Percentiles rank a stretch among this genome's conserved stretches.
Evolutionary conservation across 2,329 filamentous ascomycete genomes (phyloP).

Genomic region (Pseudocercospora ulei): DNA sequence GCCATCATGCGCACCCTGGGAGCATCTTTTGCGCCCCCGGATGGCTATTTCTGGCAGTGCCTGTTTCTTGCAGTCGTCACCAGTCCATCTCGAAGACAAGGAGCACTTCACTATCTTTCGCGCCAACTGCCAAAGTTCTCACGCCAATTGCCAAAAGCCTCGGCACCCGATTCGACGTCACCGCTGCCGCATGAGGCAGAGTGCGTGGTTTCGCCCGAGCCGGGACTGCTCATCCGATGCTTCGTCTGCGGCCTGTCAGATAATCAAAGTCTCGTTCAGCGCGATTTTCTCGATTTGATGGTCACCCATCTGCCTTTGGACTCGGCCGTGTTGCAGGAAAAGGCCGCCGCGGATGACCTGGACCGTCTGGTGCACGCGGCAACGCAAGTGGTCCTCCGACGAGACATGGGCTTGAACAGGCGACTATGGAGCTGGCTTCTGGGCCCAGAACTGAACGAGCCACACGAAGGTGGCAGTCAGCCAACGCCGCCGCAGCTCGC

Average conservation of each 20-base stretch:
- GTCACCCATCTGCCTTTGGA: slow-evolving; percentile 82
- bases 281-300: slow-evolving; percentile 84
- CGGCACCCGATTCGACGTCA: slow-evolving; percentile 4
- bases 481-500: slow-evolving; percentile 21
- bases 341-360: slow-evolving; percentile 60
- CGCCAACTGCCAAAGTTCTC: slow-evolving; percentile 66
- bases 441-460: slow-evolving; percentile 56
- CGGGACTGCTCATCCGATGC: slow-evolving; percentile 77
- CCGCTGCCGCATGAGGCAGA: slow-evolving; percentile 31
- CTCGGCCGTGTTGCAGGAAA: slow-evolving; percentile 66
- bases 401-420: slow-evolving; percentile 94
- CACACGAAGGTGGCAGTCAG: slow-evolving; percentile 25
- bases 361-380: slow-evolving; percentile 74
- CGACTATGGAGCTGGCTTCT: slow-evolving; percentile 94
- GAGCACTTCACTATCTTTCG: slow-evolving; percentile 75
- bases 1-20: slow-evolving; percentile 71
- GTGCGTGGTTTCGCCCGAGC: slow-evolving; percentile 77
- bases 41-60: slow-evolving; percentile 94
- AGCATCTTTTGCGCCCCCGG: slow-evolving; percentile 46
- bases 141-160: background rate
- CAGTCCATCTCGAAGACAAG: slow-evolving; percentile 70
- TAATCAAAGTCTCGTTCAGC: slow-evolving; percentile 80
- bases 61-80: slow-evolving; percentile 91
- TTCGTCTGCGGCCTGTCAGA: slow-evolving; percentile 85
- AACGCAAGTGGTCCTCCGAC: slow-evolving; percentile 72